Evolutionary conservation across 768 basidiomycete species (phyloP).

Genomic region (Asterophora parasitica): DNA sequence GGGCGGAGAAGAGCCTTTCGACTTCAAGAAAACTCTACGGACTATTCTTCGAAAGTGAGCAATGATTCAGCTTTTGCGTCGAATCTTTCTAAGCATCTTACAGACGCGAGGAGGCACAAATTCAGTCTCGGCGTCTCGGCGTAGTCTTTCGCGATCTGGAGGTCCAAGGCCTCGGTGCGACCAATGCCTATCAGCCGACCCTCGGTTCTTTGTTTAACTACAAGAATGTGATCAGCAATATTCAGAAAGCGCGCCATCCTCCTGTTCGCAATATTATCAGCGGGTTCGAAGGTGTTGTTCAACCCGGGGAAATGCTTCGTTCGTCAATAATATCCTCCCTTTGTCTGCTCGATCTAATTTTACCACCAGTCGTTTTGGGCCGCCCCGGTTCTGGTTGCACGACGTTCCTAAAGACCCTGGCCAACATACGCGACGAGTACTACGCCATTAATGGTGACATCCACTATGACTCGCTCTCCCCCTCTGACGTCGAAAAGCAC

Average conservation of each 20-base stretch:
- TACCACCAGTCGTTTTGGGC: conserved; percentile 66
- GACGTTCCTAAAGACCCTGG: conserved; percentile 76
- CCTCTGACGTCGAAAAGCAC: conserved; percentile 54
- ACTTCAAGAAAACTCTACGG: conserved; percentile 26
- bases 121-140: conserved; percentile 36
- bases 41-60: conserved; percentile 23
- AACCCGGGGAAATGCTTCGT: conserved; percentile 76
- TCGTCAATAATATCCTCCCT: conserved; percentile 23
- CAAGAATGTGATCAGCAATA: conserved; percentile 27
- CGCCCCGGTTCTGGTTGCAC: conserved; percentile 85
- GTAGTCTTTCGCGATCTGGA: conserved; percentile 47
- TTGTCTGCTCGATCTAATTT: background rate
- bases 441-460: conserved; percentile 68
- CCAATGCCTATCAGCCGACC: conserved; percentile 42
- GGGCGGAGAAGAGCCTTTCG: conserved; percentile 23
- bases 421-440: conserved; percentile 70
- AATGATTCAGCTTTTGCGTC: background rate
- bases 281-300: conserved; percentile 58
- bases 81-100: too few species aligned
- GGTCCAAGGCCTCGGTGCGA: conserved; percentile 44
- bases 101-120: conserved; percentile 15
- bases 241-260: conserved; percentile 50
- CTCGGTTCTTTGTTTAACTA: conserved; percentile 51
- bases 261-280: conserved; percentile 59
- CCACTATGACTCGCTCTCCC: conserved; percentile 69